Evolutionary conservation across 1,139 yeast genomes (phyloP), one percentile per base, ranked within the genome.

Genomic region (Candida pseudoviswanathii): DNA sequence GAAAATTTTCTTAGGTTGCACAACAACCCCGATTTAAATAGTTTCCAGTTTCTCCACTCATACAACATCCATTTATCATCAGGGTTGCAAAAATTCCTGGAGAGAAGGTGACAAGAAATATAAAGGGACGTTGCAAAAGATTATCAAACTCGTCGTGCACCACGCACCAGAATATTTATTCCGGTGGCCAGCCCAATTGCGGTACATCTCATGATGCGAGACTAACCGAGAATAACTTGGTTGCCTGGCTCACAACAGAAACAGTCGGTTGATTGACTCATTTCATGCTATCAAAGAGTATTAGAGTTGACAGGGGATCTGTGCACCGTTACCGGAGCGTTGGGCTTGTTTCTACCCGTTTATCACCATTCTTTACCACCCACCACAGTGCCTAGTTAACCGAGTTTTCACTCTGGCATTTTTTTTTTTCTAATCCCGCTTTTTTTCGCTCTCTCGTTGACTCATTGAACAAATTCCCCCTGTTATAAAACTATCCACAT

Each of bases 381-480:
- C 16, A 16, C 16, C 16, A 16, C 16, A 16, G 16, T 16, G 27
- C 50, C 44, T 36, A 16, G 30, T 41, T 48, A 48, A 44, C 51
- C 42, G 42, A 39, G 11, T n/a, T 26, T 38, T 26, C 25, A 21
- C 33, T 8, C 8, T 16, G 16, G 16, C 10, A 27, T 39, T 27
- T 27, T 41, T 22, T 32, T 30, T 32, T 43, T 43, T 25, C 21
- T 34, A 10, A n/a, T 10, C 44, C 7, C 2, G 6, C 24, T 37
- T 37, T 37, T 33, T 44, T 26, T 36, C 30, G 6, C 24, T 11
- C 25, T 24, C 5, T 26, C 32, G 21, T 30, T 46, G 39, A 47
- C 37, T 47, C 47, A 47, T 29, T 47, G 44, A 47, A 46, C 43
- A 43, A 26, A 34, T 37, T 38, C 16, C 34, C 5, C 16, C 34